A percentile compares a stretch with the other conserved stretches of the same genome.
These are phyloP conservation scores for Malassezia restricta DNA, from an alignment of 1,284 basidiomycete genomes.

Conservation along the genomic window DNA sequence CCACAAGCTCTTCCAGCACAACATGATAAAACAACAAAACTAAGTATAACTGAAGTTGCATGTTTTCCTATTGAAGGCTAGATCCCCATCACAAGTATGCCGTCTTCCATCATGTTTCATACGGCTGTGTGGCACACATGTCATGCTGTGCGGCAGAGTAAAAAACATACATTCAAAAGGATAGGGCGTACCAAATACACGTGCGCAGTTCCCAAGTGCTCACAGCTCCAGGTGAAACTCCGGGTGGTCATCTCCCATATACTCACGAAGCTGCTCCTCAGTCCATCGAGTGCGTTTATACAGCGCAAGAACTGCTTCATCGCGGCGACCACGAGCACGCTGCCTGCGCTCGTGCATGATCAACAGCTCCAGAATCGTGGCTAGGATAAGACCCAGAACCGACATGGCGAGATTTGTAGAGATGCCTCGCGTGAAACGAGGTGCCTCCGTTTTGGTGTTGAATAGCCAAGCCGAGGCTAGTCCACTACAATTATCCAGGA, in stretches of 20 bases:
- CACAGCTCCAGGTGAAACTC: constrained; percentile 22
- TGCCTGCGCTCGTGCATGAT: constrained; percentile 24
- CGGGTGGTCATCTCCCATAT: constrained; percentile 36
- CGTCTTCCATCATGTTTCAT: too few relatives aligned
- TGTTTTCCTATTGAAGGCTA: too few relatives aligned
- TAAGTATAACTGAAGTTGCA: too few relatives aligned
- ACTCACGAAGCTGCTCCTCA: constrained; percentile 23
- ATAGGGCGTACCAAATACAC: too few relatives aligned
- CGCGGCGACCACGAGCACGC: constrained; percentile 23
- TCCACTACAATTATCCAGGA: constrained; percentile 34
- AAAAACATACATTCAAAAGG: too few relatives aligned
- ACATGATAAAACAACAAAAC: too few relatives aligned
- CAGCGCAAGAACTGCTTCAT: constrained; percentile 21
- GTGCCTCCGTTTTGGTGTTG: constrained; percentile 17
- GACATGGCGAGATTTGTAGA: constrained; percentile 27
- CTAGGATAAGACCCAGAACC: constrained; percentile 18
- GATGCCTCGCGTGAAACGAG: constrained; percentile 23
- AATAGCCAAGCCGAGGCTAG: constrained; percentile 29
- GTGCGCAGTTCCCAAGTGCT: background rate
- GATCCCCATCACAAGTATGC: too few relatives aligned
- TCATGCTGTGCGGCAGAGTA: too few relatives aligned
- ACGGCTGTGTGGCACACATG: too few relatives aligned
- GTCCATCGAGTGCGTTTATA: constrained; percentile 19
- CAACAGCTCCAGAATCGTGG: constrained; percentile 23
- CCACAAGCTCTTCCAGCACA: too few relatives aligned